Conservation (phyloP, 1,139 yeast species). For the Hyphopichia pseudoburtonii region DNA sequence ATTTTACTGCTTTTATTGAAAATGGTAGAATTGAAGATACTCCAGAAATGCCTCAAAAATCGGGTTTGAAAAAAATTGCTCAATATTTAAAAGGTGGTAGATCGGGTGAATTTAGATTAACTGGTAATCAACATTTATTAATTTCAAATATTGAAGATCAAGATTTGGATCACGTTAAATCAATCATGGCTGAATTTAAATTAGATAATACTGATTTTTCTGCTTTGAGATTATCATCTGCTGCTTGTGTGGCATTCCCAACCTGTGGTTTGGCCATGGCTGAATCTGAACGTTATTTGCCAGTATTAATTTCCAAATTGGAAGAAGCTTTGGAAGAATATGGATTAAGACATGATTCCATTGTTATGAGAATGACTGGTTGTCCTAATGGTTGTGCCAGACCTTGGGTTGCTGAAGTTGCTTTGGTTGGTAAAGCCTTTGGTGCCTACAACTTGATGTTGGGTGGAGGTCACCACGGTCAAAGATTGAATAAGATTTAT, state of each 20-base stretch:
- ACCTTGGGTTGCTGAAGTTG: conserved; percentile 97
- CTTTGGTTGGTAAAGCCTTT: conserved; percentile 91
- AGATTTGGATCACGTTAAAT: conserved; percentile 63
- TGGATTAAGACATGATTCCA: conserved; percentile 91
- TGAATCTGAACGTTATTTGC: conserved; percentile 93
- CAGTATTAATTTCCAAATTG: conserved; percentile 74
- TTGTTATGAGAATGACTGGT: conserved; percentile 98
- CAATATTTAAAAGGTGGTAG: conserved; percentile 51
- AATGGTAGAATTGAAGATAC: conserved; percentile 97
- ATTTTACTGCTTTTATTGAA: conserved; percentile 91
- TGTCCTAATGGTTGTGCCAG: conserved; percentile 99
- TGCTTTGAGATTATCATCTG: conserved; percentile 83
- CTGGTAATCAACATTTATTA: conserved; percentile 93
- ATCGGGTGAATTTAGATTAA: conserved; percentile 85
- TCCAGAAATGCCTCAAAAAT: conserved; percentile 83
- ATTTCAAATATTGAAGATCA: conserved; percentile 72
- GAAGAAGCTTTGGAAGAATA: conserved; percentile 86
- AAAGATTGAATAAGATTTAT: conserved; percentile 87
- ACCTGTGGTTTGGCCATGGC: conserved; percentile 99
- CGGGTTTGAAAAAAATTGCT: conserved; percentile 82
- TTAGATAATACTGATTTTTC: conserved; percentile 83
- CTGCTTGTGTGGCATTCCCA: conserved; percentile 98
- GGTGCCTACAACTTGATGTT: conserved; percentile 93
- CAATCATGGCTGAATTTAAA: conserved; percentile 67
- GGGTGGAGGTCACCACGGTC: conserved; percentile 97